phyloP scores from a whole-genome alignment of 2,329 filamentous ascomycete genomes.

The Fusarium austroafricanum region DNA sequence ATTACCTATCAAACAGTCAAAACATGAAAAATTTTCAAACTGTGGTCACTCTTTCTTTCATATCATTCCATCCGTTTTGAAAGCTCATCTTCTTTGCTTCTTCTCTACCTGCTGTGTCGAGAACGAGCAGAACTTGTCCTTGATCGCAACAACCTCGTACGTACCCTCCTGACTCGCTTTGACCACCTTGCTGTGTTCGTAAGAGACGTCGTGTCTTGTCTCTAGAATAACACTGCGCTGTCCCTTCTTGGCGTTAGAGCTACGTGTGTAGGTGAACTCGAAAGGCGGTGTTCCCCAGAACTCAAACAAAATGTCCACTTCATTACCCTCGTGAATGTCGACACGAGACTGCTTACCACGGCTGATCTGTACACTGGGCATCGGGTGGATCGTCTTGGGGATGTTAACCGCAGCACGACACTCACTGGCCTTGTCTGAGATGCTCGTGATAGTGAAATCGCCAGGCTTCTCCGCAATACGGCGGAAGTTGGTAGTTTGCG shows the following conservation, averaged over 20 bases:
- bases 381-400: conserved; percentile 86
- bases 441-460: conserved; percentile 84
- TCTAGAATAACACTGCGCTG: conserved; percentile 86
- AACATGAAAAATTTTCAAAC: conserved; percentile 31
- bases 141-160: conserved; percentile 96
- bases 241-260: conserved; percentile 83
- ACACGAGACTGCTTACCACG: conserved; percentile 83
- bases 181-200: conserved; percentile 84
- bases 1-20: conserved; percentile 30
- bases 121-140: conserved; percentile 92
- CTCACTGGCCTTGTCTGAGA: conserved; percentile 88
- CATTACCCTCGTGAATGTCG: conserved; percentile 96
- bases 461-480: conserved; percentile 93
- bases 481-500: conserved; percentile 84
- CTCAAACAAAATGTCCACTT: conserved; percentile 92
- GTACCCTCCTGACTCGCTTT: conserved; percentile 93
- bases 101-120: conserved; percentile 74
- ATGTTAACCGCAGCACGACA: conserved; percentile 85
- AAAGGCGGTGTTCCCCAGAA: conserved; percentile 97
- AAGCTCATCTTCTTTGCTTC: conserved; percentile 55
- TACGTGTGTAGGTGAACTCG: conserved; percentile 96
- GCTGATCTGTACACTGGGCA: conserved; percentile 91
- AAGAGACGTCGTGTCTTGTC: conserved; percentile 86
- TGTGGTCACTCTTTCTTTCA: conserved; percentile 15
- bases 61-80: neutral